These are phyloP conservation scores for Peronosclerospora sorghi DNA, from an alignment of 352 stramenopile species.

Conservation along the genomic window DNA sequence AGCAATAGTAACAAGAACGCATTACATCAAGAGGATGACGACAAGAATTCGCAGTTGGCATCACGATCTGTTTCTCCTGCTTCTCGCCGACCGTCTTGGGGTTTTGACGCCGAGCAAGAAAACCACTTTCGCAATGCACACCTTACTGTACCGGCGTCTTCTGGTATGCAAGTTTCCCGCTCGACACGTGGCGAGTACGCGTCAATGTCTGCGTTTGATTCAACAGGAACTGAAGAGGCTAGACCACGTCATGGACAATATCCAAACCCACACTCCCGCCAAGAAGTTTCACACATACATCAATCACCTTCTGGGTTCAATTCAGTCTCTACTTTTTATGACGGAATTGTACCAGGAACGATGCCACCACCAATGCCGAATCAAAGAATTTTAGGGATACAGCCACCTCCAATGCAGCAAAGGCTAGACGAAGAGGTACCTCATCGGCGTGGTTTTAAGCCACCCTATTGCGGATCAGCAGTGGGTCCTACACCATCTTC, in stretches of 20 bases:
- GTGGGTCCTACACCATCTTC: conserved; percentile 1
- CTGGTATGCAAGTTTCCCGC: conserved; percentile 9
- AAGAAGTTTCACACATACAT: conserved; percentile 11
- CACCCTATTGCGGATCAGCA: conserved; percentile 7
- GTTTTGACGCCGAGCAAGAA: conserved; percentile 20
- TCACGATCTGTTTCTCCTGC: conserved; percentile 11
- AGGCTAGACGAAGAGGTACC: conserved; percentile 7
- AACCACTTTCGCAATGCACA: conserved; percentile 15
- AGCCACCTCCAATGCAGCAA: conserved; percentile 9
- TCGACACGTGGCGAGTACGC: conserved; percentile 13
- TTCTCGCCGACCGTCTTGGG: conserved; percentile 11
- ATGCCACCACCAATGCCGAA: neutral
- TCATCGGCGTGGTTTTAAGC: conserved; percentile 13
- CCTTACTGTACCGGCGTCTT: conserved; percentile 5
- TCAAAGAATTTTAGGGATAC: conserved; percentile 10
- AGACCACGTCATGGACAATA: conserved; percentile 16
- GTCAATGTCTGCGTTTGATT: conserved; percentile 4
- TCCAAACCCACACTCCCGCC: conserved; percentile 9
- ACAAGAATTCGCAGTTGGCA: conserved; percentile 9
- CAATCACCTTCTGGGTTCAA: conserved; percentile 7
- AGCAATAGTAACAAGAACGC: conserved; percentile 20
- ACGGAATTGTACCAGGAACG: conserved; percentile 9
- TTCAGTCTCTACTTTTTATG: conserved; percentile 9
- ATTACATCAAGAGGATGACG: conserved; percentile 5
- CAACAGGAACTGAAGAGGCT: conserved; percentile 3